phyloP scores from a whole-genome alignment of 106 monocot genomes.

The Triglochin maritima region DNA sequence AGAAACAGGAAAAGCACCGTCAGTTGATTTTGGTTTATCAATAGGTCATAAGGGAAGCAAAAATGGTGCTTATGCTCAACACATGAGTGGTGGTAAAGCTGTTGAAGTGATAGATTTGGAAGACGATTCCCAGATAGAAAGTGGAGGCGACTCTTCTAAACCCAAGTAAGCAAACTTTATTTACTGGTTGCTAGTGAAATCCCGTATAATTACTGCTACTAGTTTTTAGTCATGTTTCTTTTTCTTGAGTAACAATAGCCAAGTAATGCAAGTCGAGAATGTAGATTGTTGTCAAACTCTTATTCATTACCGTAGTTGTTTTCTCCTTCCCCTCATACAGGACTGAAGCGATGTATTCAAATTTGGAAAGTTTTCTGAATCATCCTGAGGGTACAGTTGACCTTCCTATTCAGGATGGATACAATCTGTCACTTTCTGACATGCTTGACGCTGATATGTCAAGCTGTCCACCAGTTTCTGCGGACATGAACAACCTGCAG shows the following conservation, averaged over 20 bases:
- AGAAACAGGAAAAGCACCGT: conserved; percentile 12
- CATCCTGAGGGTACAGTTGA: conserved; percentile 28
- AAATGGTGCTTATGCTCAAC: conserved; percentile 6
- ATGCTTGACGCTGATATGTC: conserved; percentile 51
- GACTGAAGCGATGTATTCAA: conserved; percentile 32
- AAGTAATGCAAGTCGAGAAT: not conserved
- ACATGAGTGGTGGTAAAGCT: conserved; percentile 24
- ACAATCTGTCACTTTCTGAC: conserved; percentile 36
- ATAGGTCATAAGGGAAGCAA: conserved; percentile 18
- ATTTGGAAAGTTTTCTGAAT: conserved; percentile 39
- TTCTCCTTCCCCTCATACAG: conserved; percentile 16
- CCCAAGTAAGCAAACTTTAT: conserved; percentile 34
- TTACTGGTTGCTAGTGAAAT: conserved; percentile 1
- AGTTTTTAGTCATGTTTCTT: not conserved
- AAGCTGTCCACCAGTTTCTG: conserved; percentile 21
- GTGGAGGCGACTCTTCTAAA: conserved; percentile 22
- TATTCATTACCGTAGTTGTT: not conserved
- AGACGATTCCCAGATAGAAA: conserved; percentile 33
- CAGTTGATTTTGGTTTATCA: conserved; percentile 24
- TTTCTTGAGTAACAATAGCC: not conserved
- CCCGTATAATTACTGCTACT: not conserved
- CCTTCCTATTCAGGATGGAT: conserved; percentile 56
- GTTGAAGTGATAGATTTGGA: conserved; percentile 49
- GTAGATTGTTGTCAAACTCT: not conserved
- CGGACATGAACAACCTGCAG: conserved; percentile 1